These are phyloP conservation scores for Ophiocordyceps australis DNA, from an alignment of 2,329 filamentous ascomycete species.

Conservation along the genomic window DNA sequence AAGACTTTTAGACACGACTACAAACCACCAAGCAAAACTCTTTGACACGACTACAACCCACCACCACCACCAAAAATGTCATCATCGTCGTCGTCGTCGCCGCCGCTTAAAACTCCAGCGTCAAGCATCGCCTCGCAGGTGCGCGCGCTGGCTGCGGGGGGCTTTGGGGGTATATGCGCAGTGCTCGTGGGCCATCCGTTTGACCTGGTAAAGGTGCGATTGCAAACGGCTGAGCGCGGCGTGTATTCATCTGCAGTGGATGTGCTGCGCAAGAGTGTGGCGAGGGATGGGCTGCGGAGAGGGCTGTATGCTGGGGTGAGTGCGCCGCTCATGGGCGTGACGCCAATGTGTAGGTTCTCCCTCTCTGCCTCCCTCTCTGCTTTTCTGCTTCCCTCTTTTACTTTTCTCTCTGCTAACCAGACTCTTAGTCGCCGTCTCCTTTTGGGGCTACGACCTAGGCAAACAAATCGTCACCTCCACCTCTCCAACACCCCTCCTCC, in stretches of 20 bases:
- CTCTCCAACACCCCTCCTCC: slow-evolving; percentile 45
- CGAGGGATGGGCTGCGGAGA: slow-evolving; percentile 60
- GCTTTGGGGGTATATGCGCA: slow-evolving; percentile 84
- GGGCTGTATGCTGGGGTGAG: slow-evolving; percentile 95
- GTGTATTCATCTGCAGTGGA: slow-evolving; percentile 84
- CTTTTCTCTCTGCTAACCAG: background rate
- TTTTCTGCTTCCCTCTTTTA: too few species aligned
- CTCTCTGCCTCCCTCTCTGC: background rate
- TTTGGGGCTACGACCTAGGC: slow-evolving; percentile 88
- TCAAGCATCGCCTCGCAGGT: slow-evolving; percentile 31
- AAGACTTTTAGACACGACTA: too few species aligned
- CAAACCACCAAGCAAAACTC: too few species aligned
- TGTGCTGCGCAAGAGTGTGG: slow-evolving; percentile 76
- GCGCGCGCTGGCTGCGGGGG: slow-evolving; percentile 73
- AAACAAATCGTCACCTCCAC: slow-evolving; percentile 65
- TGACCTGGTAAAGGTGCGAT: slow-evolving; percentile 89
- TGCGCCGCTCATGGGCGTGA: slow-evolving; percentile 86
- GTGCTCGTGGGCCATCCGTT: slow-evolving; percentile 94
- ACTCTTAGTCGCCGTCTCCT: slow-evolving; percentile 45
- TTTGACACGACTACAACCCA: too few species aligned
- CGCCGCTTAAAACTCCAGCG: background rate
- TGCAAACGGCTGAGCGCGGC: slow-evolving; percentile 90
- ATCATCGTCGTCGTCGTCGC: background rate
- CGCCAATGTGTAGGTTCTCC: slow-evolving; percentile 78
- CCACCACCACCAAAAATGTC: background rate